Evolutionary conservation across 768 basidiomycete species (phyloP).

Genomic region (Kwoniella europaea): DNA sequence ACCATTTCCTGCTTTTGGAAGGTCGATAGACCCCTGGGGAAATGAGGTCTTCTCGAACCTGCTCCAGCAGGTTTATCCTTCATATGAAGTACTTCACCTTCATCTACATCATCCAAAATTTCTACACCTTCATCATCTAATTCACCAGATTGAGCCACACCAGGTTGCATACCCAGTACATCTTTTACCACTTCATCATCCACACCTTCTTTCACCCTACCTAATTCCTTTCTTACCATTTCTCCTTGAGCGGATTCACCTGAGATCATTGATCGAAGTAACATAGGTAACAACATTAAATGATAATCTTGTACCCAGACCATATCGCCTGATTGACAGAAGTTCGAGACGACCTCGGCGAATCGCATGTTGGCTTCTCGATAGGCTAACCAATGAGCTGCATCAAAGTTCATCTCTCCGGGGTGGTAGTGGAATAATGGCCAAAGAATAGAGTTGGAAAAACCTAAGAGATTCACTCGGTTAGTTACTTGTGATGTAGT

Average conservation of each 20-base stretch:
- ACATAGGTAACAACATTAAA: conserved; percentile 94
- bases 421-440: conserved; percentile 99
- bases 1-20: conserved; percentile 52
- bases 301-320: conserved; percentile 85
- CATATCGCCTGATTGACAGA: conserved; percentile 84
- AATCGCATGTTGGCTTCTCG: conserved; percentile 95
- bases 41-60: conserved; percentile 60
- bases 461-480: conserved; percentile 60
- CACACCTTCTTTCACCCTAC: conserved; percentile 62
- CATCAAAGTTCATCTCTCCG: conserved; percentile 99
- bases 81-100: conserved; percentile 61
- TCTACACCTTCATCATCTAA: conserved; percentile 50
- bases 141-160: conserved; percentile 25
- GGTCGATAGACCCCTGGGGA: conserved; percentile 36
- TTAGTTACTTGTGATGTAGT: neutral
- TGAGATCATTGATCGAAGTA: conserved; percentile 79
- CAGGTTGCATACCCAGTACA: conserved; percentile 44
- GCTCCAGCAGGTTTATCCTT: conserved; percentile 32
- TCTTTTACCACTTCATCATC: conserved; percentile 52
- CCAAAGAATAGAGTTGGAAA: conserved; percentile 99
- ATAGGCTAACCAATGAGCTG: conserved; percentile 97
- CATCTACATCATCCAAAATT: conserved; percentile 62
- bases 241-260: conserved; percentile 53
- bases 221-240: conserved; percentile 54
- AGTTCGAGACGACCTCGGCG: conserved; percentile 81